Conservation (phyloP, 1,284 basidiomycete genomes). For the Trichosporon inkin region DNA sequence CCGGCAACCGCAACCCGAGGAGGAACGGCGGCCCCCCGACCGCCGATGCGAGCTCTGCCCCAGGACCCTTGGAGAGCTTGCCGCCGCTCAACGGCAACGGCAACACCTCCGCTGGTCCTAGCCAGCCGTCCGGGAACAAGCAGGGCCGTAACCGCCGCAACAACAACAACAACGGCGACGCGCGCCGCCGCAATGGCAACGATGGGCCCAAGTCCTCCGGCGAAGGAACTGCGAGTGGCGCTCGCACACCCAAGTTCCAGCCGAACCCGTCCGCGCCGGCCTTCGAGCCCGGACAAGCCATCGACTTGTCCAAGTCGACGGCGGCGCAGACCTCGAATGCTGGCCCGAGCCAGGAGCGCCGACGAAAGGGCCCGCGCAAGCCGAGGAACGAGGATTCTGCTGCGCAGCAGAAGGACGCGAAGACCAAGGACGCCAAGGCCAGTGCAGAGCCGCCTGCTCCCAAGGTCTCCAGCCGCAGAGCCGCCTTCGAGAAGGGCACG, state of each 20-base stretch:
- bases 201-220: background rate
- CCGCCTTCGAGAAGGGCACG: conserved; percentile 37
- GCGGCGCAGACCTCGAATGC: background rate
- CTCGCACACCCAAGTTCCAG: conserved; percentile 4
- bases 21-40: background rate
- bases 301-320: background rate
- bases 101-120: background rate
- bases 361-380: conserved; percentile 8
- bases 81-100: conserved; percentile 3
- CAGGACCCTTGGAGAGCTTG: background rate
- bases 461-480: conserved; percentile 27
- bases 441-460: background rate
- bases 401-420: background rate
- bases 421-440: background rate
- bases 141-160: conserved; percentile 3
- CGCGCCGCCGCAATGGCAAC: background rate
- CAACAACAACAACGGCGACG: background rate
- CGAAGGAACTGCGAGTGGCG: conserved; percentile 1
- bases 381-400: background rate
- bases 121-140: background rate
- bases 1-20: background rate
- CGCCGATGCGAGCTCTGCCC: background rate
- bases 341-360: background rate
- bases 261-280: conserved; percentile 14
- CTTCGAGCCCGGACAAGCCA: conserved; percentile 15